Evolutionary conservation across 2,329 filamentous ascomycete genomes (phyloP).

Genomic region (Cordyceps militaris): DNA sequence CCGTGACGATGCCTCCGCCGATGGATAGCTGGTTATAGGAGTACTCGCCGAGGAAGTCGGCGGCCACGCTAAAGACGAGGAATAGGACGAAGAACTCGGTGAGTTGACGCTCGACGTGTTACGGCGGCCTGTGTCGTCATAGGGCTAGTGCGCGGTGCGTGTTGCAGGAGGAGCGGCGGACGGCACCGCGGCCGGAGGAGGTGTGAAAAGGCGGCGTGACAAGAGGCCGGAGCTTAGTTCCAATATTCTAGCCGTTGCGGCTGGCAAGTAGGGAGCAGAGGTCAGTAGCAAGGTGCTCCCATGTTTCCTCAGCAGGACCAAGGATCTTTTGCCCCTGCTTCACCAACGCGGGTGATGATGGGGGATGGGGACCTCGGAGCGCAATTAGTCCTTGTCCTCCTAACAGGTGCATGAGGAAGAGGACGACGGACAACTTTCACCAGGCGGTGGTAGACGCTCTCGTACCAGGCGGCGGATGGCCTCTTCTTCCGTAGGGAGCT

Average conservation of each 20-base stretch:
- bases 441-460: not conserved
- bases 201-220: slow-evolving; percentile 13
- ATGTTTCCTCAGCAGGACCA: slow-evolving; percentile 15
- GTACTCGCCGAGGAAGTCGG: slow-evolving; percentile 16
- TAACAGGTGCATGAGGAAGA: not conserved
- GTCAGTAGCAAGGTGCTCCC: slow-evolving; percentile 8
- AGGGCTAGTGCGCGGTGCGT: slow-evolving; percentile 16
- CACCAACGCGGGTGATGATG: not conserved
- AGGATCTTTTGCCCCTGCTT: slow-evolving; percentile 3
- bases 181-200: slow-evolving; percentile 9
- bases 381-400: not conserved
- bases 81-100: slow-evolving; percentile 18
- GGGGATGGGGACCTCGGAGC: not conserved
- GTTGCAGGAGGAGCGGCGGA: slow-evolving; percentile 9
- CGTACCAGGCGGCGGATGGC: slow-evolving; percentile 13
- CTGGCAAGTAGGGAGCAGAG: slow-evolving; percentile 15
- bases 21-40: slow-evolving; percentile 19
- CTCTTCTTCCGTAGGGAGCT: slow-evolving; percentile 14
- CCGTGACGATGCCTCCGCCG: slow-evolving; percentile 16
- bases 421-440: not conserved
- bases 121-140: slow-evolving; percentile 16
- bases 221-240: slow-evolving; percentile 14
- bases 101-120: slow-evolving; percentile 12
- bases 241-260: slow-evolving; percentile 13
- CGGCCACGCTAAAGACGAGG: slow-evolving; percentile 17